Conservation (phyloP, 2,329 filamentous ascomycete species). For the Alternaria burnsii region DNA sequence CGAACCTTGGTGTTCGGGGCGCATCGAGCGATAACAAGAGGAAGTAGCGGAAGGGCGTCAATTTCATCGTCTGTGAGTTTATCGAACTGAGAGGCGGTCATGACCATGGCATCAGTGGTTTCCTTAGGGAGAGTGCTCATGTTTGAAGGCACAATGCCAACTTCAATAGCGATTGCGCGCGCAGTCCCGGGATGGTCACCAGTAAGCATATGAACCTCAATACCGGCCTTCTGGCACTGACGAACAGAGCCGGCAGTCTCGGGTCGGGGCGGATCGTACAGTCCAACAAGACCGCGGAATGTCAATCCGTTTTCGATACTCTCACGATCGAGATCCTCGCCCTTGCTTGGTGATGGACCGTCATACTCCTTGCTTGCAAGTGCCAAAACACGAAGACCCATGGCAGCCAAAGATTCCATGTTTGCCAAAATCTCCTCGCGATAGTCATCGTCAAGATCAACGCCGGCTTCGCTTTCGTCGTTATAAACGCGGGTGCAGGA, state of each 20-base stretch:
- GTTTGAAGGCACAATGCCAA: slow-evolving; percentile 55
- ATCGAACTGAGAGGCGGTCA: slow-evolving; percentile 53
- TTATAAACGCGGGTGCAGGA: slow-evolving; percentile 65
- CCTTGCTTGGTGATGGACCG: slow-evolving; percentile 49
- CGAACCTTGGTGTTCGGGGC: slow-evolving; percentile 56
- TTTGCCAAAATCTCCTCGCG: slow-evolving; percentile 67
- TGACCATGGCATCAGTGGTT: slow-evolving; percentile 41
- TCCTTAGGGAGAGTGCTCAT: slow-evolving; percentile 49
- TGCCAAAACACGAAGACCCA: slow-evolving; percentile 73
- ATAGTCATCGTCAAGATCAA: slow-evolving; percentile 60
- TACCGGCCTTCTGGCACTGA: slow-evolving; percentile 43
- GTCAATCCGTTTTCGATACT: slow-evolving; percentile 72
- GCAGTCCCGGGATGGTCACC: slow-evolving; percentile 57
- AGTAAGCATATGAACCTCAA: slow-evolving; percentile 59
- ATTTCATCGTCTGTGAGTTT: slow-evolving; percentile 54
- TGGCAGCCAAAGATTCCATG: slow-evolving; percentile 71
- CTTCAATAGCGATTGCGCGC: slow-evolving; percentile 56
- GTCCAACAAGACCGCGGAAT: slow-evolving; percentile 80
- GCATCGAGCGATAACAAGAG: slow-evolving; percentile 56
- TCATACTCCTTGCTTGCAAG: slow-evolving; percentile 63
- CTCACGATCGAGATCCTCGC: slow-evolving; percentile 60
- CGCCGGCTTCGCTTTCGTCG: slow-evolving; percentile 50
- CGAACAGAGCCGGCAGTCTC: slow-evolving; percentile 70
- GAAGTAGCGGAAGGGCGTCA: slow-evolving; percentile 50
- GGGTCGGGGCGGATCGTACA: slow-evolving; percentile 83